These are phyloP conservation scores for Saccharum hybrid DNA, from an alignment of 202 grass and related monocot species.

Conservation along the genomic window DNA sequence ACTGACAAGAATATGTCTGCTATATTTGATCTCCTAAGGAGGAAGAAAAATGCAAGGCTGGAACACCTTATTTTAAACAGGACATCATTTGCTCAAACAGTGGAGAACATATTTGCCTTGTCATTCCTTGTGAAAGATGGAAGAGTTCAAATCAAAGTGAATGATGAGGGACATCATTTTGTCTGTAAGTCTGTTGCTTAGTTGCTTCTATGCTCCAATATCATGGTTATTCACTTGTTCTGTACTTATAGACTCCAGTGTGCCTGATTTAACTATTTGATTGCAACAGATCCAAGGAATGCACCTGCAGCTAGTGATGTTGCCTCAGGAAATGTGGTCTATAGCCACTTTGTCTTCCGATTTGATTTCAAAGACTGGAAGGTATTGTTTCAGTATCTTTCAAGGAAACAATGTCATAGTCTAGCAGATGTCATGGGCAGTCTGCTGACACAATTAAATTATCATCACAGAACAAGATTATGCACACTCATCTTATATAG, in stretches of 20 bases:
- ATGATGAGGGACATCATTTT: constrained; percentile 61
- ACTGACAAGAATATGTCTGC: constrained; percentile 77
- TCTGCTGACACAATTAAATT: neutral
- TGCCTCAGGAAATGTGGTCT: constrained; percentile 60
- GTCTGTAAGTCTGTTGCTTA: constrained; percentile 59
- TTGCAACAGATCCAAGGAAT: constrained; percentile 76
- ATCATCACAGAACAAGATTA: neutral
- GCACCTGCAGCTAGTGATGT: constrained; percentile 61
- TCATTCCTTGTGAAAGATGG: constrained; percentile 96
- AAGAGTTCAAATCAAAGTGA: constrained; percentile 68
- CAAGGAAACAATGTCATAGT: neutral
- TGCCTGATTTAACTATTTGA: constrained; percentile 14
- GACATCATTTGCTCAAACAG: constrained; percentile 77
- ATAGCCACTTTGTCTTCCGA: constrained; percentile 78
- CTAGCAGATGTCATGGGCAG: neutral
- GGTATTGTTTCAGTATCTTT: constrained; percentile 45
- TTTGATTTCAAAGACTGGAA: constrained; percentile 93
- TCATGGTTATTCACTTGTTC: neutral
- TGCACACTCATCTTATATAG: neutral
- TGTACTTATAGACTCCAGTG: neutral
- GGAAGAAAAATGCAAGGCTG: constrained; percentile 67
- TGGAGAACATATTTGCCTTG: constrained; percentile 86
- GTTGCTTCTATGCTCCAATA: neutral
- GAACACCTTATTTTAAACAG: constrained; percentile 81
- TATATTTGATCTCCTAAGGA: constrained; percentile 77